Base-by-base conservation (phyloP, 148 eudicot genomes). In the Camellia japonica region DNA sequence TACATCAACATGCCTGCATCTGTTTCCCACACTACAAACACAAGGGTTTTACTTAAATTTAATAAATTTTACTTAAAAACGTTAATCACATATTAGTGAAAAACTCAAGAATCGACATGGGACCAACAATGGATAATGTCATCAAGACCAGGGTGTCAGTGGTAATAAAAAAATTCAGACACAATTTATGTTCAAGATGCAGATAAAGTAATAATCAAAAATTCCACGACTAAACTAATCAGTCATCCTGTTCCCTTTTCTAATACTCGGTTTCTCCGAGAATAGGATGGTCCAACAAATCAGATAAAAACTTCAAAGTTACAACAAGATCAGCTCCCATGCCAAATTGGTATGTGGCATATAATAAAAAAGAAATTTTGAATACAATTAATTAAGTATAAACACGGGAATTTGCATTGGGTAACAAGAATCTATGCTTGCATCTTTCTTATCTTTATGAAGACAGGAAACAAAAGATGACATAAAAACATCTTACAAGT, bases 371-470 rank as follows among this genome's bases (percentile, higher is more conserved):
- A 54, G 9, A 30, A 72, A 54, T 43, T 11, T 7, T 52, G 43
- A 54, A 14, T 23, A 11, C 13, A 20, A 1, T 44, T n/a, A 10
- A 4, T 9, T 11, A 66, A 66, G 73, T 65, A 62, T 52, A 42
- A 77, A 66, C 4, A 16, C 5, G 41, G 19, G 80, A 54, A 15
- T 15, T 51, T 43, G 70, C 30, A 30, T 52, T 30, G 12, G 16
- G 20, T 14, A 77, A 10, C n/a, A 68, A 23, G 51, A 52, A 58
- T 30, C 6, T 6, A 52, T 14, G 16, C 71, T 16, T 54, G 18
- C 59, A 65, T 52, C 56, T 63, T 62, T 61, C 77, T 74, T n/a
- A 52, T 65, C 41, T 20, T 66, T 54, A 66, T 9, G n/a, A 7
- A n/a, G 63, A 18, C 47, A 18, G 14, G 46, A 74, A 64, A 20